These are phyloP conservation scores for Eucalyptus viminalis DNA, from an alignment of 345 rosid genomes.

Conservation along the genomic window DNA sequence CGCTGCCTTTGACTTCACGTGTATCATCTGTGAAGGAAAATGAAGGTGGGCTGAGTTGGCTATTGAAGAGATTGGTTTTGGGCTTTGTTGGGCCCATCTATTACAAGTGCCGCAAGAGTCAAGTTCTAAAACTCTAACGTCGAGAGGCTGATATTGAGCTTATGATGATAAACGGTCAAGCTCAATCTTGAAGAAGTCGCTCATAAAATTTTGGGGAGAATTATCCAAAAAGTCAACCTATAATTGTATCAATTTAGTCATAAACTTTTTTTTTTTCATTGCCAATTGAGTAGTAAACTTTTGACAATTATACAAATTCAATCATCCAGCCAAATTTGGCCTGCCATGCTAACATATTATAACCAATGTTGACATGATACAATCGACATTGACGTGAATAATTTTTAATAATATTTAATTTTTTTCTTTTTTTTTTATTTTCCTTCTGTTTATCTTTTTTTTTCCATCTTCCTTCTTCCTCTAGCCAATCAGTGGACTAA, in stretches of 20 bases:
- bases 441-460: too few species aligned
- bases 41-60: background rate
- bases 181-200: background rate
- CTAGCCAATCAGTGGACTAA: accelerated
- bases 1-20: background rate
- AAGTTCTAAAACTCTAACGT: background rate
- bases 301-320: too few species aligned
- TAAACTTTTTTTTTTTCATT: too few species aligned
- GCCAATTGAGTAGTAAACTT: accelerated
- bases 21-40: background rate
- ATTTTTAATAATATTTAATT: too few species aligned
- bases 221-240: too few species aligned
- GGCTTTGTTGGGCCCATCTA: background rate
- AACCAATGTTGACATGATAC: accelerated
- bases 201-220: background rate
- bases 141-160: background rate
- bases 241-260: accelerated
- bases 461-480: too few species aligned
- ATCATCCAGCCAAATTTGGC: too few species aligned
- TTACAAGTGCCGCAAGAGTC: background rate
- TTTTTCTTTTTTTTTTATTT: accelerated
- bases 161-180: background rate
- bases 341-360: accelerated
- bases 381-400: accelerated
- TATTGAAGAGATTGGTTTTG: background rate